These are phyloP conservation scores for Avicennia marina DNA, from an alignment of 257 asterid genomes.

Conservation along the genomic window DNA sequence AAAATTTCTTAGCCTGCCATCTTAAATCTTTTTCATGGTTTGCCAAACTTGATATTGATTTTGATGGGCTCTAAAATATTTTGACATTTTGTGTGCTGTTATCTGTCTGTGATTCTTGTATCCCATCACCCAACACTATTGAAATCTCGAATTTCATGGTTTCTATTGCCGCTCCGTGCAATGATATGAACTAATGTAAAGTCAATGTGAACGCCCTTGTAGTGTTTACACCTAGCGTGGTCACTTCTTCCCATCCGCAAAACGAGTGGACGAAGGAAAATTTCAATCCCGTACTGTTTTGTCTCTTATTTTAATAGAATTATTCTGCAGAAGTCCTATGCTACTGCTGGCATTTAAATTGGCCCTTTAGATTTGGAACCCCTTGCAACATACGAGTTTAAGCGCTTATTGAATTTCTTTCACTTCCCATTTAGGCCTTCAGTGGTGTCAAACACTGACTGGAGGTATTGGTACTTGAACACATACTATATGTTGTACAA, in stretches of 20 bases:
- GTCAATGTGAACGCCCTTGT: constrained; percentile 9
- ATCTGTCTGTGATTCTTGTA: constrained; percentile 14
- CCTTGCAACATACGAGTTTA: not conserved
- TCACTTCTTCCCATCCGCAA: not conserved
- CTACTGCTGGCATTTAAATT: constrained; percentile 2
- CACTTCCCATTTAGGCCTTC: not conserved
- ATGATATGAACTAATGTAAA: not conserved
- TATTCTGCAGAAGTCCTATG: not conserved
- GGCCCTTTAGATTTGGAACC: constrained; percentile 2
- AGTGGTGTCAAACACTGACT: not conserved
- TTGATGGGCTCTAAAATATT: not conserved
- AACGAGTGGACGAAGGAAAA: not conserved
- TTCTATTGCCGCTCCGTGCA: not conserved
- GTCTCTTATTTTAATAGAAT: not conserved
- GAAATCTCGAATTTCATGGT: constrained; percentile 3
- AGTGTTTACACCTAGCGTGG: not conserved
- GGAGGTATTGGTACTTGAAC: not conserved
- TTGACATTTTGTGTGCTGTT: not conserved
- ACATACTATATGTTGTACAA: not conserved
- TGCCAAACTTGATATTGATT: constrained; percentile 18
- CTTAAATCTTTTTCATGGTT: not conserved
- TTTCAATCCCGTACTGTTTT: not conserved
- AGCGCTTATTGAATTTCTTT: not conserved
- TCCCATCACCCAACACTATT: constrained; percentile 9
- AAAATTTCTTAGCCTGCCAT: constrained; percentile 1